Evolutionary conservation across 176 grass and related monocot genomes (phyloP).

Genomic region (sorghum (Sorghum bicolor)): DNA sequence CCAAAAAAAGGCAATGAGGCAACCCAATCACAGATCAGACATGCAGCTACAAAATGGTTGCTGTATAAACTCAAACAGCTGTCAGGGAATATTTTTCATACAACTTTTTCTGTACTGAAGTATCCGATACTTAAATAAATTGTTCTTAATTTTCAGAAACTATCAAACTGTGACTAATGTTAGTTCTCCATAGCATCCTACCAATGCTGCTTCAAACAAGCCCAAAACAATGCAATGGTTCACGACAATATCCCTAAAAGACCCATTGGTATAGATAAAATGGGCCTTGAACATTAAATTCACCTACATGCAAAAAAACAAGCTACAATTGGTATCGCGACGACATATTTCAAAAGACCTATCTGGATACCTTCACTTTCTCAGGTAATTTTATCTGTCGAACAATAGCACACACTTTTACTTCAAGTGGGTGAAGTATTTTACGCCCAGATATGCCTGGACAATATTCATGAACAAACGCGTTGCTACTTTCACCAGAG

Average conservation of each 20-base stretch:
- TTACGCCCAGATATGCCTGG: neutral
- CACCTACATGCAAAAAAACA: neutral
- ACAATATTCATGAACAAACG: neutral
- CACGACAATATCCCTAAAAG: neutral
- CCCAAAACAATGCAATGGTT: neutral
- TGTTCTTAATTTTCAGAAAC: neutral
- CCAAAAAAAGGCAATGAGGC: neutral
- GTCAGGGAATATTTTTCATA: constrained; percentile 2
- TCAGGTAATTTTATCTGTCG: neutral
- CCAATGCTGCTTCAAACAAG: neutral
- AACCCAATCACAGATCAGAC: neutral
- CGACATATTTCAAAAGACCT: neutral
- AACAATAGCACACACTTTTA: neutral
- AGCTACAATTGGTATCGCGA: neutral
- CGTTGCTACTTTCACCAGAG: neutral
- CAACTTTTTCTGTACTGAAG: neutral
- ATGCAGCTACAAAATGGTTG: neutral
- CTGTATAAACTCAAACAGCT: neutral
- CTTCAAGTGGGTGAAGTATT: neutral
- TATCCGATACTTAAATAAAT: neutral
- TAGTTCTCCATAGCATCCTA: neutral
- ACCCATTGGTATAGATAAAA: neutral
- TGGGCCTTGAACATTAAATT: neutral
- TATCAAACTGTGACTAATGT: neutral
- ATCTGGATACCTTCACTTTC: neutral